Conservation (phyloP, 176 grass and related monocot species). For the Tillandsia leiboldiana region DNA sequence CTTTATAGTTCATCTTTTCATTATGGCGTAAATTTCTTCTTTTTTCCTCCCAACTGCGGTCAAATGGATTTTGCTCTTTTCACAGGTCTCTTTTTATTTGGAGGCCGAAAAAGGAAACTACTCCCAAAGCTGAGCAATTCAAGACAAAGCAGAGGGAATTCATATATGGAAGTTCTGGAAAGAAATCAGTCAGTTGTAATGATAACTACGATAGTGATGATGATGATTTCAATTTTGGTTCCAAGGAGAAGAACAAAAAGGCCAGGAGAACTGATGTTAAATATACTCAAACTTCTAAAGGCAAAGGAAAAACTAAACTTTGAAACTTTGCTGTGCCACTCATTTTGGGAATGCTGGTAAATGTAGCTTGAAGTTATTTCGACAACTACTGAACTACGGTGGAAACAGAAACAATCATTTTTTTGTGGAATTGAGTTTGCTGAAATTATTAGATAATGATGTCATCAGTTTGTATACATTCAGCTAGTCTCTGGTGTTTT, state of each 20-base stretch:
- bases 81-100: slow-evolving; percentile 85
- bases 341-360: not conserved
- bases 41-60: not conserved
- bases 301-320: slow-evolving; percentile 47
- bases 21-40: not conserved
- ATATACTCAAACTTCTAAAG: slow-evolving; percentile 34
- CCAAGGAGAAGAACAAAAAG: slow-evolving; percentile 51
- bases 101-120: slow-evolving; percentile 45
- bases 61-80: not conserved
- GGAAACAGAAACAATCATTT: no score
- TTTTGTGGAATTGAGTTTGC: no score
- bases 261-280: slow-evolving; percentile 28
- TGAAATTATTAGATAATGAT: no score
- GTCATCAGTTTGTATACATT: no score
- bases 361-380: not conserved
- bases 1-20: slow-evolving; percentile 6
- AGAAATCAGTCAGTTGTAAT: slow-evolving; percentile 45
- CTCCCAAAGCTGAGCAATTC: slow-evolving; percentile 21
- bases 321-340: slow-evolving; percentile 8
- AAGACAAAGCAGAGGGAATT: slow-evolving; percentile 57
- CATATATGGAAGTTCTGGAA: slow-evolving; percentile 42
- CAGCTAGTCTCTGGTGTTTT: no score
- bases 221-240: slow-evolving; percentile 31
- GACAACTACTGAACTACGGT: no score
- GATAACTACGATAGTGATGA: slow-evolving; percentile 30